Percentiles rank a stretch among this genome's conserved stretches.
These are phyloP conservation scores for Wickerhamomyces kurtzmanii DNA, from an alignment of 805 yeast species.

Conservation along the genomic window DNA sequence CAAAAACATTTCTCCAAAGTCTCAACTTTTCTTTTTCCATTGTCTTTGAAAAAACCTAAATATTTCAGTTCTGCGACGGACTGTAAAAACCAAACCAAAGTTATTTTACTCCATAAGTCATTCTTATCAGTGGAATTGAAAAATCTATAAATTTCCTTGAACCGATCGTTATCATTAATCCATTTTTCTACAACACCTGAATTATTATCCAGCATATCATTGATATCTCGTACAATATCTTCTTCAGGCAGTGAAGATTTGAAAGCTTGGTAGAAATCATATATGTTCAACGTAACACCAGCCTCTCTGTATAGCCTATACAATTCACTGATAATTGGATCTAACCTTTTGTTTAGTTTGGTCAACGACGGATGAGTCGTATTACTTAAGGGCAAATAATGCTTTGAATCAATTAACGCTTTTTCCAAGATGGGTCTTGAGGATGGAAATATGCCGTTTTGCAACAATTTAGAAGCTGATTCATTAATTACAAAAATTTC, in stretches of 20 bases:
- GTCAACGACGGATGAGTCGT: constrained; percentile 6
- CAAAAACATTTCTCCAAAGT: constrained; percentile 61
- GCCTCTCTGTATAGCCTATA: constrained; percentile 75
- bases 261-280: constrained; percentile 58
- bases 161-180: constrained; percentile 15
- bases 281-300: constrained; percentile 53
- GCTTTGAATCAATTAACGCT: constrained; percentile 30
- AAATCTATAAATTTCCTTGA: constrained; percentile 15
- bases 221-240: constrained; percentile 16
- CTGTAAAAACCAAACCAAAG: constrained; percentile 68
- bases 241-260: constrained; percentile 33
- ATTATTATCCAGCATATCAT: constrained; percentile 10
- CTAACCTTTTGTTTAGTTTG: constrained; percentile 25
- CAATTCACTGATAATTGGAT: constrained; percentile 47
- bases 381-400: constrained; percentile 12
- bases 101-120: constrained; percentile 49
- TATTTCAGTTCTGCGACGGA: constrained; percentile 60
- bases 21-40: constrained; percentile 47
- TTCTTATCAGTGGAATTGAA: constrained; percentile 22
- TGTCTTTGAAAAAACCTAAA: constrained; percentile 61
- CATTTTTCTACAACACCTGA: constrained; percentile 9
- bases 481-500: constrained; percentile 33
- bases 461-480: constrained; percentile 19
- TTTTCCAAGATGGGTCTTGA: constrained; percentile 29
- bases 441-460: constrained; percentile 31